Conservation (phyloP, 2,329 filamentous ascomycete species). For the Colletotrichum scovillei region DNA sequence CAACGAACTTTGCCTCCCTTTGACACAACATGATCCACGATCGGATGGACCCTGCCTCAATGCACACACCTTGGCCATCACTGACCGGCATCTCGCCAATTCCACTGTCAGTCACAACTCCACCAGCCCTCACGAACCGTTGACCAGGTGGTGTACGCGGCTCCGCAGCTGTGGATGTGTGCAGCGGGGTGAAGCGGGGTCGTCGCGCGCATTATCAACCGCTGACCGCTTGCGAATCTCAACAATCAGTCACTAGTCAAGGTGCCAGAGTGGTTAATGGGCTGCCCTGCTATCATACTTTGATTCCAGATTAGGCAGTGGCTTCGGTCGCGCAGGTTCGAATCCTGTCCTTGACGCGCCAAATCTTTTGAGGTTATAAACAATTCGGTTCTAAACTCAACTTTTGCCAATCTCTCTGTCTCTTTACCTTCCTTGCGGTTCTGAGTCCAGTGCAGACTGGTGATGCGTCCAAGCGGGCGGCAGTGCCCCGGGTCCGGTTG, state of each 20-base stretch:
- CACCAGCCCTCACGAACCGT: not conserved
- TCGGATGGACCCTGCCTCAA: not conserved
- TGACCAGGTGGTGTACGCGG: too few species aligned
- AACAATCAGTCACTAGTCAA: not conserved
- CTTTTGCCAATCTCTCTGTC: too few species aligned
- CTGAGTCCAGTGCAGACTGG: too few species aligned
- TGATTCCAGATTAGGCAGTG: not conserved
- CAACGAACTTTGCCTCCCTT: not conserved
- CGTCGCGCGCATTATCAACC: not conserved
- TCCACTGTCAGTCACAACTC: not conserved
- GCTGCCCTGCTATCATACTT: not conserved
- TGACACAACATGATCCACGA: not conserved
- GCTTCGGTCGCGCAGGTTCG: conserved; percentile 1
- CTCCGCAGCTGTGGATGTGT: not conserved
- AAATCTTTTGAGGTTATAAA: not conserved
- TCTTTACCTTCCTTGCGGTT: too few species aligned
- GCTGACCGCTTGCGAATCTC: accelerated
- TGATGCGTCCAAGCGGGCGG: too few species aligned
- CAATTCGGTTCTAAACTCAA: too few species aligned
- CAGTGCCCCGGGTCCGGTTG: too few species aligned
- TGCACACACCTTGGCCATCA: not conserved
- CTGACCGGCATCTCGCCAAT: not conserved
- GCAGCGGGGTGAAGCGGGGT: not conserved
- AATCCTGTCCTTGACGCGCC: not conserved
- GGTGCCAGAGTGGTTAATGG: conserved; percentile 4